These are phyloP conservation scores for Phaeosphaeriaceae sp. DNA, from an alignment of 2,329 filamentous ascomycete genomes.

Conservation along the genomic window DNA sequence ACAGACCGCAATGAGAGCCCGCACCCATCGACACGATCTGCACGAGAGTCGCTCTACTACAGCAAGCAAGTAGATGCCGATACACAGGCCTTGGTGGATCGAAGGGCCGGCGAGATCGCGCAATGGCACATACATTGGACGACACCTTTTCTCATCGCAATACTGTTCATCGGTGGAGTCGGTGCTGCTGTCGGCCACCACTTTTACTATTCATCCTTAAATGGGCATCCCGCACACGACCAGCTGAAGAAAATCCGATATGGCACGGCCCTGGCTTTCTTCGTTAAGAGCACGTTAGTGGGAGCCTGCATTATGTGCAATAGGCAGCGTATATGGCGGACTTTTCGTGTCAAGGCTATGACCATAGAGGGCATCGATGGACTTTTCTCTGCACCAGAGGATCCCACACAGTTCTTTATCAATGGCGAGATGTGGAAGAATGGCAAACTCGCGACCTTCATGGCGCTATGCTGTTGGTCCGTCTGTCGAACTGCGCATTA, in stretches of 20 bases:
- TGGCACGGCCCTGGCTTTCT: constrained; percentile 48
- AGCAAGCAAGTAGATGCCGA: constrained; percentile 39
- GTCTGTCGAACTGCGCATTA: constrained; percentile 1
- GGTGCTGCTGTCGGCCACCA: constrained; percentile 45
- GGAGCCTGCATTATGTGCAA: constrained; percentile 45
- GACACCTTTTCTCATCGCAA: constrained; percentile 37
- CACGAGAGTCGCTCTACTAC: constrained; percentile 30
- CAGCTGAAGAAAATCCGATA: constrained; percentile 46
- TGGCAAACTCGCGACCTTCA: constrained; percentile 45
- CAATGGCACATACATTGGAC: constrained; percentile 46
- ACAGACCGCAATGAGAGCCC: constrained; percentile 18
- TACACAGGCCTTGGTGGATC: constrained; percentile 41
- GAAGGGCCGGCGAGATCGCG: constrained; percentile 42
- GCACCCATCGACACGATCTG: constrained; percentile 19
- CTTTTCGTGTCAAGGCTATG: constrained; percentile 45
- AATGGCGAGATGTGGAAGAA: constrained; percentile 46
- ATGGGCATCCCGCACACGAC: constrained; percentile 37
- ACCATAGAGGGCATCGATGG: constrained; percentile 48
- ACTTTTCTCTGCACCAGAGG: constrained; percentile 45
- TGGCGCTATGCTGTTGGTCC: constrained; percentile 45
- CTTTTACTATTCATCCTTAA: constrained; percentile 40
- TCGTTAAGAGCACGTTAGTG: constrained; percentile 46
- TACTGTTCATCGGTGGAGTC: constrained; percentile 39
- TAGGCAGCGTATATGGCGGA: constrained; percentile 48
- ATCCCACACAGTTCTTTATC: constrained; percentile 41